Percentiles rank a stretch among this genome's conserved stretches.
phyloP scores from a whole-genome alignment of 2,329 filamentous ascomycete species.

The Trichoderma lentiforme region DNA sequence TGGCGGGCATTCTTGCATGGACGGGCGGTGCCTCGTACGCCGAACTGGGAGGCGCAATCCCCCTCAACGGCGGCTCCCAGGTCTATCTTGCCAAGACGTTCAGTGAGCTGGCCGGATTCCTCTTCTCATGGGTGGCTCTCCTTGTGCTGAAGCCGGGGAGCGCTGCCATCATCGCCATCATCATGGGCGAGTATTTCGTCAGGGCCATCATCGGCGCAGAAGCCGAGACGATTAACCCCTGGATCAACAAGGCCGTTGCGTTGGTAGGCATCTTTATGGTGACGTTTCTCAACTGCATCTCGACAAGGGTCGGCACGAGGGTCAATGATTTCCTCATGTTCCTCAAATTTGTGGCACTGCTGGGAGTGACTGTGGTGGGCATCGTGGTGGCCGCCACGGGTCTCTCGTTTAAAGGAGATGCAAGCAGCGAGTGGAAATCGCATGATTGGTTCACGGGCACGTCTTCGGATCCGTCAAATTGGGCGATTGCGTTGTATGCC shows the following conservation, averaged over 20 bases:
- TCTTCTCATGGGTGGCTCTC: slow-evolving; percentile 96
- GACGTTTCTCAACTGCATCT: slow-evolving; percentile 84
- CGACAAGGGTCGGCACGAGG: slow-evolving; percentile 80
- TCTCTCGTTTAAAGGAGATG: slow-evolving; percentile 69
- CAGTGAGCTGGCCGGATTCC: slow-evolving; percentile 85
- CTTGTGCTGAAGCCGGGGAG: slow-evolving; percentile 91
- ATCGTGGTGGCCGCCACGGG: slow-evolving; percentile 87
- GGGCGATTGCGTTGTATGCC: slow-evolving; percentile 92
- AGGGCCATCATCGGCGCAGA: slow-evolving; percentile 84
- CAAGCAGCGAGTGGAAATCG: slow-evolving; percentile 82
- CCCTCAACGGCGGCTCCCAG: slow-evolving; percentile 89
- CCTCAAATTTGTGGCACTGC: slow-evolving; percentile 85
- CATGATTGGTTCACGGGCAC: slow-evolving; percentile 87
- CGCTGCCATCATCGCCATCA: slow-evolving; percentile 91
- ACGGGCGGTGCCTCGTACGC: slow-evolving; percentile 94
- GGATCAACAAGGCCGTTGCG: slow-evolving; percentile 88
- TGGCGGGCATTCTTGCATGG: slow-evolving; percentile 92
- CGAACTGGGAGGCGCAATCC: slow-evolving; percentile 92
- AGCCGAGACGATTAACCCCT: slow-evolving; percentile 72
- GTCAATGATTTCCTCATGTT: slow-evolving; percentile 95
- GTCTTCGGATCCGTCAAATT: slow-evolving; percentile 72
- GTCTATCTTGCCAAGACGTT: slow-evolving; percentile 96
- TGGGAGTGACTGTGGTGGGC: slow-evolving; percentile 83
- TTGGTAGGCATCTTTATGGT: slow-evolving; percentile 71
- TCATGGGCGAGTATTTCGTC: slow-evolving; percentile 97